A percentile compares a stretch with the other conserved stretches of the same genome.
Evolutionary conservation across 345 rosid genomes (phyloP).

Genomic region (Brassica juncea): DNA sequence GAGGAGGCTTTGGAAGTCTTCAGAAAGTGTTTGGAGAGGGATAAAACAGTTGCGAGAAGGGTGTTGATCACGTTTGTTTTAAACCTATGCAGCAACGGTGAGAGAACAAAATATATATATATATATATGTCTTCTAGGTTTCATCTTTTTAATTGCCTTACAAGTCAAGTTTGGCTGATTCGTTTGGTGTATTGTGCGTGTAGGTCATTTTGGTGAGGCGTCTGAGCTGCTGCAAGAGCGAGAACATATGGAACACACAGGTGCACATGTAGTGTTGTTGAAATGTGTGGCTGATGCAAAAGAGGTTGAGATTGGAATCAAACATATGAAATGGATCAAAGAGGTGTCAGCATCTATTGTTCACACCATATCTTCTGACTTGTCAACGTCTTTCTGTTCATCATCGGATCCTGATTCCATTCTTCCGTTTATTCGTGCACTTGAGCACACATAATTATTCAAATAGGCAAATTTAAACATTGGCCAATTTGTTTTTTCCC

Average conservation of each 20-base stretch:
- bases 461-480: conserved; percentile 18
- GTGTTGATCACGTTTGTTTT: conserved; percentile 47
- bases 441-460: conserved; percentile 18
- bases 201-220: conserved; percentile 56
- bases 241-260: conserved; percentile 45
- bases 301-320: conserved; percentile 53
- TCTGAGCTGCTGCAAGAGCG: conserved; percentile 47
- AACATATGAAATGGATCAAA: conserved; percentile 55
- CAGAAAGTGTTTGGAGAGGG: conserved; percentile 49
- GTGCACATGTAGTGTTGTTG: conserved; percentile 59
- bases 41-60: conserved; percentile 44
- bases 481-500: conserved; percentile 20
- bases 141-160: not conserved
- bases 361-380: conserved; percentile 43
- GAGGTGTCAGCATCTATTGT: conserved; percentile 48
- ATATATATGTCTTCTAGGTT: not conserved
- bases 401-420: conserved; percentile 50
- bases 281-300: conserved; percentile 59
- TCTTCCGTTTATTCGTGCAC: conserved; percentile 36
- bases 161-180: conserved; percentile 15
- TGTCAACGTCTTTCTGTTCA: conserved; percentile 49
- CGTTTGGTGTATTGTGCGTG: conserved; percentile 3
- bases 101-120: not conserved
- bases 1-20: conserved; percentile 61
- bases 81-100: conserved; percentile 65